Evolutionary conservation across 805 yeast species (phyloP).

Genomic region (Candida adriatica): DNA sequence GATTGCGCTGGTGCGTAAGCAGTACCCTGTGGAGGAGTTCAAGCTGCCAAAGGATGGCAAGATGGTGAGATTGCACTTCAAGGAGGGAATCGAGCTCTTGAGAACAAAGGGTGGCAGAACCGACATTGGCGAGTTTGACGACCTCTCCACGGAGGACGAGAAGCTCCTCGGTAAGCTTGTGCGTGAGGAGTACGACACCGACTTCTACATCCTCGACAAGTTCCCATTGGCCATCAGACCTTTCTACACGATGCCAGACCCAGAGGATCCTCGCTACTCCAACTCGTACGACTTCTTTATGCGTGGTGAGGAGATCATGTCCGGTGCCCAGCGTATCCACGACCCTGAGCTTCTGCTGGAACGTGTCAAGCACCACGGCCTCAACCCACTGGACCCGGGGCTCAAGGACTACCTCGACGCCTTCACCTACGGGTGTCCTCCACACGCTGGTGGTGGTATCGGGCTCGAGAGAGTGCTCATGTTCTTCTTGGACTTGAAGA

Average conservation of each 20-base stretch:
- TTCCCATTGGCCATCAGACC: conserved; percentile 97
- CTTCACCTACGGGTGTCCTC: conserved; percentile 91
- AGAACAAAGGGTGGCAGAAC: conserved; percentile 81
- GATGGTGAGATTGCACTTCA: conserved; percentile 84
- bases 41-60: conserved; percentile 89
- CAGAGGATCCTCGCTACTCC: conserved; percentile 86
- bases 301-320: conserved; percentile 98
- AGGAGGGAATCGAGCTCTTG: conserved; percentile 84
- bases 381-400: conserved; percentile 77
- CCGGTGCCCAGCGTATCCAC: conserved; percentile 99
- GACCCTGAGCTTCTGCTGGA: conserved; percentile 77
- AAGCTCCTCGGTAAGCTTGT: conserved; percentile 87
- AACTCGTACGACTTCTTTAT: conserved; percentile 98
- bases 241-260: conserved; percentile 98
- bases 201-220: conserved; percentile 95
- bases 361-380: conserved; percentile 78
- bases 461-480: conserved; percentile 98
- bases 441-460: conserved; percentile 99
- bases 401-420: conserved; percentile 88
- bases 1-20: conserved; percentile 84
- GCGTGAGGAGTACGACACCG: conserved; percentile 92
- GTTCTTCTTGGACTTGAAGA: conserved; percentile 96
- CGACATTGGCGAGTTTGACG: conserved; percentile 73
- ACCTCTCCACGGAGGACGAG: conserved; percentile 90
- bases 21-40: conserved; percentile 97